Percentiles rank a stretch among this genome's conserved stretches.
phyloP scores from a whole-genome alignment of 192 early-diverging fungal genomes.

The Backusella mclennaniae region DNA sequence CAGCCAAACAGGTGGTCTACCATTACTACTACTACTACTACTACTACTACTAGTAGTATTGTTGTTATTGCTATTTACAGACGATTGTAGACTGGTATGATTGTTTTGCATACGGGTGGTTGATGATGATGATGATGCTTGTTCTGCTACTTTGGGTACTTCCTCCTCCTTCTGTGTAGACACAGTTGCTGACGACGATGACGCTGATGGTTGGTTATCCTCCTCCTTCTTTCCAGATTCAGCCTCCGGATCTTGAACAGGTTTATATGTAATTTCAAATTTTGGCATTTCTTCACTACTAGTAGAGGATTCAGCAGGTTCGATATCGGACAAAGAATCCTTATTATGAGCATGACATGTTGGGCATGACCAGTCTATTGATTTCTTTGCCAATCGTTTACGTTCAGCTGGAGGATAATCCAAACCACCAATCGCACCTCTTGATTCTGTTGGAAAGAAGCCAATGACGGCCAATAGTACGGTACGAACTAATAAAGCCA shows the following conservation, averaged over 20 bases:
- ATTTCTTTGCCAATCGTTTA: slow-evolving; percentile 52
- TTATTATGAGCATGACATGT: slow-evolving; percentile 35
- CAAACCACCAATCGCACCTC: slow-evolving; percentile 79
- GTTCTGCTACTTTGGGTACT: neutral
- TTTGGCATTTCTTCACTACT: neutral
- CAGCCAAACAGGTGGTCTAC: slow-evolving; percentile 2
- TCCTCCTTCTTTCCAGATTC: neutral
- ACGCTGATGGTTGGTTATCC: neutral
- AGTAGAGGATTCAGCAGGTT: neutral
- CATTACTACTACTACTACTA: neutral
- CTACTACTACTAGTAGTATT: neutral
- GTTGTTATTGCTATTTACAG: neutral
- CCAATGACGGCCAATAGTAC: slow-evolving; percentile 85
- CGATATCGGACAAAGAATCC: slow-evolving; percentile 37
- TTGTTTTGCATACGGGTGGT: neutral
- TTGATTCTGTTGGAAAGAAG: slow-evolving; percentile 86
- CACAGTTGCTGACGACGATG: neutral
- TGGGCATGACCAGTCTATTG: slow-evolving; percentile 38
- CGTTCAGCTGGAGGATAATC: slow-evolving; percentile 71
- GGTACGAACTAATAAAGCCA: slow-evolving; percentile 62
- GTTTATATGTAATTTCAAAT: slow-evolving; percentile 13
- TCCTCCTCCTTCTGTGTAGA: neutral
- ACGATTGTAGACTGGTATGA: neutral
- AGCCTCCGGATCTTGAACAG: neutral
- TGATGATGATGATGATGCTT: neutral